Base-by-base conservation (phyloP, 176 grass and related monocot species). In the Musa beccarii region DNA sequence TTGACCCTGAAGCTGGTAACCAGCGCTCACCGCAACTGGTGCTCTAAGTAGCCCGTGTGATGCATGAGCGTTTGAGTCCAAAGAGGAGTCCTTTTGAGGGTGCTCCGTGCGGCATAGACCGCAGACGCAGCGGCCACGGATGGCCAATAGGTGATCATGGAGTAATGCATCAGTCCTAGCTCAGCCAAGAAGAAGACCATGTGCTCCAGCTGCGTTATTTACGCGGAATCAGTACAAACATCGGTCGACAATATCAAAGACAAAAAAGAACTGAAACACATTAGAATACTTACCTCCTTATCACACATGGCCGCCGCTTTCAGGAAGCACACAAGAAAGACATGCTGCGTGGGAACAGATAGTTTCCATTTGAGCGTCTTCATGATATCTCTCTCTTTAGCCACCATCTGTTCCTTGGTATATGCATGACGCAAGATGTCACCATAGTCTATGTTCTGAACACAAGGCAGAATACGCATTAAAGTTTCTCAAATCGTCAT, bases 181-280 rank as follows among this genome's bases (percentile, higher is more conserved):
- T 94, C 91, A 54, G 91, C 73, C 43, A 87, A 87, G 79, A 88
- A 94, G 82, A 88, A 88, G n/a, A 81, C 25, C 85, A 90, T 94
- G 63, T 94, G 69, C 75, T 94, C 88, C 76, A 94, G 78, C 91
- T 93, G 80, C 56, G 57, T 51, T 43, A 19, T 21, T 59, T 19
- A 43, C 9, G 78, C 8, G 51, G 0, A 53, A 75, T 55, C 69
- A 14, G 11, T 82, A 53, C 64, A 79, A 10, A 59, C 29, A 54
- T 73, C 26, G 52, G 19, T 84, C 49, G 11, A 10, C 20, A 73
- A 43, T 59, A 75, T 29, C 15, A 52, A 34, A 43, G 54, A 43
- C 29, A 17, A 66, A 75, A 75, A 59, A 9, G 29, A 20, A 69
- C 34, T 53, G 28, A 66, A 53, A 78, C 22, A 13, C 28, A 11